These are phyloP conservation scores for Xerocomus brunneocitrinus DNA, from an alignment of 768 basidiomycete species.

Conservation along the genomic window DNA sequence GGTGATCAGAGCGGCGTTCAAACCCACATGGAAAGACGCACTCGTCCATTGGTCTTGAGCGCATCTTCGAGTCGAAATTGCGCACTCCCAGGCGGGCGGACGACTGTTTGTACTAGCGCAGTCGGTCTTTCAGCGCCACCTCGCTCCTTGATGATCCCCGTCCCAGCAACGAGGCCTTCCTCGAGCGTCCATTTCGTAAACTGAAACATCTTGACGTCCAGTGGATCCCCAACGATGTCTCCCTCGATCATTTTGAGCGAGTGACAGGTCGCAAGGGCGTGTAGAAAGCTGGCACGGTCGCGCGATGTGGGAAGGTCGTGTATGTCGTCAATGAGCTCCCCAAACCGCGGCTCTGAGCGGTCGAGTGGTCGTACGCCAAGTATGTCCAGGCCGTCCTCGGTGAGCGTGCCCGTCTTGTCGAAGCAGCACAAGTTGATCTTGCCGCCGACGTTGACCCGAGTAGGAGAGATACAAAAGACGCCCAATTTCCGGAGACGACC, in stretches of 20 bases:
- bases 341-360: constrained; percentile 70
- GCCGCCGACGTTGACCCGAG: constrained; percentile 90
- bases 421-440: constrained; percentile 98
- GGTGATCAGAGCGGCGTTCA: constrained; percentile 1
- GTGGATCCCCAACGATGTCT: constrained; percentile 87
- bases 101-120: constrained; percentile 92
- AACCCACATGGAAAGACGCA: constrained; percentile 28
- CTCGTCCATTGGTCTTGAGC: constrained; percentile 76
- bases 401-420: constrained; percentile 98
- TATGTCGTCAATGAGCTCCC: constrained; percentile 83
- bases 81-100: constrained; percentile 90
- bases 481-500: constrained; percentile 78
- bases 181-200: constrained; percentile 96
- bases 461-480: constrained; percentile 96
- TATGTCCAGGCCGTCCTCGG: constrained; percentile 96
- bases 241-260: constrained; percentile 88
- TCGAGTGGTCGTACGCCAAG: constrained; percentile 89
- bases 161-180: constrained; percentile 75
- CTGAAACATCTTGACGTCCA: constrained; percentile 97
- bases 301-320: constrained; percentile 72
- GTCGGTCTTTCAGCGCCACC: constrained; percentile 65
- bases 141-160: constrained; percentile 64
- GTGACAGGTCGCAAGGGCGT: constrained; percentile 95
- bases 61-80: constrained; percentile 93
- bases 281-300: constrained; percentile 79